Base-by-base conservation (phyloP, 257 asterid species). In the Thymus mandschuricus region DNA sequence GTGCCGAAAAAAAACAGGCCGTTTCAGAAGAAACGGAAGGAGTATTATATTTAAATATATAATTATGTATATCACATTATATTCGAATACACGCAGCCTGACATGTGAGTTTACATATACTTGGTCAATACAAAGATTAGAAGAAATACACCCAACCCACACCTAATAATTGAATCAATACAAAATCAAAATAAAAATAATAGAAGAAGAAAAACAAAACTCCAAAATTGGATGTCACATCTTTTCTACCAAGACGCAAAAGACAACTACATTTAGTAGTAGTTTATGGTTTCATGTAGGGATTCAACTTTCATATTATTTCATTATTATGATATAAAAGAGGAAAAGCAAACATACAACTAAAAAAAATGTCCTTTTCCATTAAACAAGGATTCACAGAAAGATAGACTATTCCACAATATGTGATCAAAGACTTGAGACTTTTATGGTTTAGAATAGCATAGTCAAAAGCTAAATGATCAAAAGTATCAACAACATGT, bases 311-410 rank as follows among this genome's bases (percentile, higher is more conserved):
- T 8, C 21, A 21, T 21, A 21, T 8, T 61, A 10, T 12, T 41
- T 40, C 49, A n/a, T 15, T 29, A 12, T 38, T 29, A 12, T 38
- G 41, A 3, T 7, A 38, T 38, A 10, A 44, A 41, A 10, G 27
- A 55, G 41, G n/a, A 52, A 64, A 64, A 21, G 61, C 73, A 68
- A 75, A 60, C 69, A 49, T n/a, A 4, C 30, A n/a, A 29, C 59
- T 28, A 50, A 50, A 54, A 55, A 55, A 75, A 51, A 4, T 38
- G 79, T 44, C 71, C 71, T 15, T 31, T 10, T 10, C 48, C 3
- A 7, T 27, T 27, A 10, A 15, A 10, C 48, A 38, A 52, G 31
- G 31, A 21, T 2, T 52, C 11, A 52, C 1, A 1, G 33, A 52
- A 28, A 10, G 29, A n/a, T 29, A 33, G 61, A 62, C 69, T 40